These are phyloP conservation scores for Vigna unguiculata DNA, from an alignment of 306 rosid genomes.

Conservation along the genomic window DNA sequence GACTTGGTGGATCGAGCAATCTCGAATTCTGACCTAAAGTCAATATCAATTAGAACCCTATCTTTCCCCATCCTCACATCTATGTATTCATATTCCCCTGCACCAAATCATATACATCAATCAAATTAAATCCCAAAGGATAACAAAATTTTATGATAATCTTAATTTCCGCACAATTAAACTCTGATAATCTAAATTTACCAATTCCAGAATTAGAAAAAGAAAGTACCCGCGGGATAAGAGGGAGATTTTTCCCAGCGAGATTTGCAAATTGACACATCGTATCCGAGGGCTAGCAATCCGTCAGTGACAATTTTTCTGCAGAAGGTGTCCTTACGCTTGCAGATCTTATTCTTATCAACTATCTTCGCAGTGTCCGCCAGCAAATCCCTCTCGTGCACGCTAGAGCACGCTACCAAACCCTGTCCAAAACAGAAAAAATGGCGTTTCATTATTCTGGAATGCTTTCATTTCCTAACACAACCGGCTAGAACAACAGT, in stretches of 20 bases:
- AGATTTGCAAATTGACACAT: constrained; percentile 85
- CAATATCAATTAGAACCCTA: constrained; percentile 68
- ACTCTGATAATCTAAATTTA: neutral
- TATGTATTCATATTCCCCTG: constrained; percentile 83
- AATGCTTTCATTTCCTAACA: neutral
- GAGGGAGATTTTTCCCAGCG: constrained; percentile 83
- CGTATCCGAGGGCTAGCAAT: constrained; percentile 73
- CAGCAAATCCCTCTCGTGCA: constrained; percentile 72
- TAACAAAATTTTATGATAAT: neutral
- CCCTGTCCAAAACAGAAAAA: constrained; percentile 49
- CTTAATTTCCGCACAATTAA: neutral
- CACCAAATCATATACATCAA: neutral
- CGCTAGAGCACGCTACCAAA: constrained; percentile 62
- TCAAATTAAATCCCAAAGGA: neutral
- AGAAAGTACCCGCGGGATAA: constrained; percentile 66
- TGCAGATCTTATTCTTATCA: constrained; percentile 79
- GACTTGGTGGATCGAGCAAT: constrained; percentile 74
- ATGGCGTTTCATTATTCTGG: neutral
- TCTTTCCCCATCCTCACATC: constrained; percentile 65
- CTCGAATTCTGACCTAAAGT: constrained; percentile 83
- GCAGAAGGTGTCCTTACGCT: constrained; percentile 67
- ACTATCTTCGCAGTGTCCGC: constrained; percentile 78
- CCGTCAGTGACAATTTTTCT: constrained; percentile 56
- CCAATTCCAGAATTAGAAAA: neutral
- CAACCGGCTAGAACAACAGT: neutral